Base-by-base conservation (phyloP, 768 basidiomycete genomes). In the Suillus clintonianus region DNA sequence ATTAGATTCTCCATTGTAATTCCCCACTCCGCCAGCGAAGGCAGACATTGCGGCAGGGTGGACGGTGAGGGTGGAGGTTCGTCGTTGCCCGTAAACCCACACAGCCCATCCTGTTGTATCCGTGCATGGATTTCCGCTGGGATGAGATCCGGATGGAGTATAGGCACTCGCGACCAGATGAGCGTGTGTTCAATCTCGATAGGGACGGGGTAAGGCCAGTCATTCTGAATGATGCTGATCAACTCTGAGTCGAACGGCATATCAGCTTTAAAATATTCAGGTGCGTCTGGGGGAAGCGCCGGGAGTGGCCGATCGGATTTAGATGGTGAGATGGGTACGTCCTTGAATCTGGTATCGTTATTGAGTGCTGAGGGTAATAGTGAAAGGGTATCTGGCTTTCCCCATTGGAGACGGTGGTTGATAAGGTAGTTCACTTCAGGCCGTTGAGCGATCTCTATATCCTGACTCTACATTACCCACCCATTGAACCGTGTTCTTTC, bases 131-230 rank as follows among this genome's bases (percentile, higher is more conserved):
- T 78, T 11, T 80, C 77, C 3, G 78, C 69, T 24, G 82, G 81
- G 5, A 89, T 76, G 4, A 93, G 70, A 30, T 82, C 77, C 3
- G 83, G 76, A 61, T 92, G 90, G 60, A 89, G 85, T 62, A 94
- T 82, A 3, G 91, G 90, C 3, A 92, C 71, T 17, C 86, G 82
- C 8, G 89, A 88, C 94, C 94, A 95, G 61, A 94, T 82, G 24
- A 94, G 76, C 27, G 83, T 82, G 72, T 94, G 91, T 65, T 91
- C 90, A 34, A 94, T 79, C 62, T 89, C 87, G 3, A 83, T 69
- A 3, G 92, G 92, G 13, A 93, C 92, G 82, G 91, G 93, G 74
- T 95, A 95, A 0, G 93, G 93, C 93, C 93, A 95, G 71, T 94
- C 92, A 70, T 94, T 93, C 69, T 80, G 87, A 53, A 89, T 89